Evolutionary conservation across 2,329 filamentous ascomycete species (phyloP).

Genomic region (Zalaria obscura): DNA sequence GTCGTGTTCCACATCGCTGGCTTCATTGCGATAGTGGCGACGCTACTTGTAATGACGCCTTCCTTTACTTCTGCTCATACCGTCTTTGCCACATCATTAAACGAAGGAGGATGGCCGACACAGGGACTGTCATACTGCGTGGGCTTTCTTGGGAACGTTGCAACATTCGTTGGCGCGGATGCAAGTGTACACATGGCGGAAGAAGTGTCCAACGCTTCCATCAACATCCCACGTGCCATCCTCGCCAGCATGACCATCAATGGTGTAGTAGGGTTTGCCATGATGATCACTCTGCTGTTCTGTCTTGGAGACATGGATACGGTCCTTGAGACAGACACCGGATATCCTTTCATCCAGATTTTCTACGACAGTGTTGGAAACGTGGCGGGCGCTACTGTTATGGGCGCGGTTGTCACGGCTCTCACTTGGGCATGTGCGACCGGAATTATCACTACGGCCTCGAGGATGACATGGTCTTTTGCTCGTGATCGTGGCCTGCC

Average conservation of each 20-base stretch:
- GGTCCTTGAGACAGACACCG: conserved; percentile 27
- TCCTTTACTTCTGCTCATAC: conserved; percentile 11
- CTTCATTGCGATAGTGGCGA: conserved; percentile 6
- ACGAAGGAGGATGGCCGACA: conserved; percentile 18
- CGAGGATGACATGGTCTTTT: conserved; percentile 28
- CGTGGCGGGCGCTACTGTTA: conserved; percentile 28
- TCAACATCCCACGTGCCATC: conserved; percentile 34
- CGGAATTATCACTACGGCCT: conserved; percentile 25
- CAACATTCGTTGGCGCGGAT: conserved; percentile 5
- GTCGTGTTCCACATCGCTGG: conserved; percentile 6
- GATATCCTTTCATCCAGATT: conserved; percentile 36
- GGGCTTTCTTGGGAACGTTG: conserved; percentile 21
- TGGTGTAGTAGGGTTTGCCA: conserved; percentile 31
- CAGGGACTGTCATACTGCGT: conserved; percentile 20
- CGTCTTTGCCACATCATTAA: conserved; percentile 17
- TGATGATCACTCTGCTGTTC: conserved; percentile 30
- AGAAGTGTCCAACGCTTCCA: conserved; percentile 34
- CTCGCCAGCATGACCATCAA: conserved; percentile 34
- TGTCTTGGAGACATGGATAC: conserved; percentile 26
- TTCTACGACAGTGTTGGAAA: conserved; percentile 33
- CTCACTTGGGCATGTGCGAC: conserved; percentile 22
- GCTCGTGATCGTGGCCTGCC: conserved; percentile 29
- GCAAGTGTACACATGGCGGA: conserved; percentile 24
- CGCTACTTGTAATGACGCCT: conserved; percentile 14
- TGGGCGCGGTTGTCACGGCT: conserved; percentile 31